Conservation (phyloP, 75 land plant species). For the Chamaecyparis obtusa region DNA sequence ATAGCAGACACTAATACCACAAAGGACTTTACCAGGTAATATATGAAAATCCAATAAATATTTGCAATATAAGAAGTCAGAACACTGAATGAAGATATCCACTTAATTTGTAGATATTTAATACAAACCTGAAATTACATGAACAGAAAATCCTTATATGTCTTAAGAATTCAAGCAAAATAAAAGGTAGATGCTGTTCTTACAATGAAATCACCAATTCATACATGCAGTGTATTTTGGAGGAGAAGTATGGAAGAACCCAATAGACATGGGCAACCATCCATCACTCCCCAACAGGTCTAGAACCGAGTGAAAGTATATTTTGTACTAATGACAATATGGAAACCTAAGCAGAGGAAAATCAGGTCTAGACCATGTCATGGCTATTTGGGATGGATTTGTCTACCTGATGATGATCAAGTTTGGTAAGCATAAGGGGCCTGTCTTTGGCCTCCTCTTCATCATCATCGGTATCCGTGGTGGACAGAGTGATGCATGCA, state of each 20-base stretch:
- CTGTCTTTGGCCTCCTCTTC: constrained; percentile 37
- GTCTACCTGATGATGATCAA: constrained; percentile 10
- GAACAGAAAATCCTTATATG: neutral
- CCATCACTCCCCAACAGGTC: neutral
- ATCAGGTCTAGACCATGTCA: neutral
- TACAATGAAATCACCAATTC: constrained; percentile 2
- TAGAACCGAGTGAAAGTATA: neutral
- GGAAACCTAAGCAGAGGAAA: no score
- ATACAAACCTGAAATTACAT: neutral
- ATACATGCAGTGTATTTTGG: neutral
- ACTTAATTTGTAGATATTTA: neutral
- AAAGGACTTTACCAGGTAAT: neutral
- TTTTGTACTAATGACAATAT: no score
- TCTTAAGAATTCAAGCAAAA: neutral
- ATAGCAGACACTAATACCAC: neutral
- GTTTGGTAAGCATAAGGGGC: constrained; percentile 24
- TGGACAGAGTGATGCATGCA: constrained; percentile 43
- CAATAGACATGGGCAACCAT: neutral
- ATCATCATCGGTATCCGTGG: constrained; percentile 32
- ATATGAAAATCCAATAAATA: neutral
- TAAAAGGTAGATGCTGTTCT: neutral
- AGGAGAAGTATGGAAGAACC: neutral
- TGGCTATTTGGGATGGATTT: neutral
- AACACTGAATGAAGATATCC: neutral
- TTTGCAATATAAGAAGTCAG: neutral